Percentiles rank a stretch among this genome's conserved stretches.
Evolutionary conservation across 2,329 filamentous ascomycete species (phyloP).

Genomic region (Fusarium vanettenii): DNA sequence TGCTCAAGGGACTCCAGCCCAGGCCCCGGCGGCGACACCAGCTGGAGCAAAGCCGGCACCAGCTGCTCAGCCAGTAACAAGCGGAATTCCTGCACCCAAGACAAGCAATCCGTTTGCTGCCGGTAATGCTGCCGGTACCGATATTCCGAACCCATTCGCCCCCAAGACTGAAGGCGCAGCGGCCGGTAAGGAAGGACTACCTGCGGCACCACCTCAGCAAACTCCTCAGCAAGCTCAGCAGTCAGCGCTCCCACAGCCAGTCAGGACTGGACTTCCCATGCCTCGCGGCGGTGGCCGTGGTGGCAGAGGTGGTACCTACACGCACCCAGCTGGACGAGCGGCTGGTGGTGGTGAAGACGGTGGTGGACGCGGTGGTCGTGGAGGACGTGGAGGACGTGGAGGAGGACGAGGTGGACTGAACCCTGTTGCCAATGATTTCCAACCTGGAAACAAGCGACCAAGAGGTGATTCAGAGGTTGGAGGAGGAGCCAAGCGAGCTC

Average conservation of each 20-base stretch:
- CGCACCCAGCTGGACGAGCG: constrained; percentile 52
- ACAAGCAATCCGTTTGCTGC: constrained; percentile 50
- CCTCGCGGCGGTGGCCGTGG: constrained; percentile 55
- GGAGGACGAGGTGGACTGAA: constrained; percentile 60
- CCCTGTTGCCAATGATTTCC: constrained; percentile 65
- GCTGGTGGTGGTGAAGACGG: constrained; percentile 51
- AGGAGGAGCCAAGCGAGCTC: constrained; percentile 56
- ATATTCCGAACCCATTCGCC: constrained; percentile 46
- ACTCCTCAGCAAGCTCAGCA: constrained; percentile 27
- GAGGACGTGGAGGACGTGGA: constrained; percentile 57
- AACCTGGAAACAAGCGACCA: constrained; percentile 67
- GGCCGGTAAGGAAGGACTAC: constrained; percentile 27
- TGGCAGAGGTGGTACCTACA: constrained; percentile 50
- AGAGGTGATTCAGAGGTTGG: constrained; percentile 63
- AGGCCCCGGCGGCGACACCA: constrained; percentile 22
- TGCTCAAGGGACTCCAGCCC: constrained; percentile 20
- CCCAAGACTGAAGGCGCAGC: constrained; percentile 33
- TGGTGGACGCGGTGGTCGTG: constrained; percentile 52
- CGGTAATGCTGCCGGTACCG: constrained; percentile 19
- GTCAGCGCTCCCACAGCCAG: constrained; percentile 33
- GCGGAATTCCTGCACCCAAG: constrained; percentile 39
- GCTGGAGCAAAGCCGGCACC: constrained; percentile 33
- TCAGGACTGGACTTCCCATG: constrained; percentile 54
- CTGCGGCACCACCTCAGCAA: constrained; percentile 25
- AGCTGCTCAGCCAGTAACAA: constrained; percentile 24